These are phyloP conservation scores for Fusarium hostae DNA, from an alignment of 2,329 filamentous ascomycete genomes.

Conservation along the genomic window DNA sequence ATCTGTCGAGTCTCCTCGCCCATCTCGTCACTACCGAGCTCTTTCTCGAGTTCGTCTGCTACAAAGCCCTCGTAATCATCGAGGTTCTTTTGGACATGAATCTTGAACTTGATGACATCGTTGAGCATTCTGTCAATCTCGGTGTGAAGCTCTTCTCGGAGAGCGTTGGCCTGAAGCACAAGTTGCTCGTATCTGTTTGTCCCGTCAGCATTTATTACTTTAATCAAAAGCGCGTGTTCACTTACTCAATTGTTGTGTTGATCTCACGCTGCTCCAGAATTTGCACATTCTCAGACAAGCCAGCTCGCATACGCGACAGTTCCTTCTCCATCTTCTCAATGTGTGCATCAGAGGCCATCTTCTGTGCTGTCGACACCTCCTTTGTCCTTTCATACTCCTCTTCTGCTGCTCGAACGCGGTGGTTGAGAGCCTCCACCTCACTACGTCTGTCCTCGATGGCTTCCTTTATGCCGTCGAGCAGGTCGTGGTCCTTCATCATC, in stretches of 20 bases:
- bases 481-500: slow-evolving; percentile 94
- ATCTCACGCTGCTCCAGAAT: slow-evolving; percentile 95
- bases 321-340: slow-evolving; percentile 99
- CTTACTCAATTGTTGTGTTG: slow-evolving; percentile 94
- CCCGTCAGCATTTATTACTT: slow-evolving; percentile 19
- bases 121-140: slow-evolving; percentile 96
- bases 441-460: slow-evolving; percentile 94
- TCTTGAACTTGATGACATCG: slow-evolving; percentile 98
- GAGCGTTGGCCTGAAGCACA: slow-evolving; percentile 81
- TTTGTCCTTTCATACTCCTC: slow-evolving; percentile 95
- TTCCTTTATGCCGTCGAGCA: slow-evolving; percentile 94
- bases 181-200: slow-evolving; percentile 83
- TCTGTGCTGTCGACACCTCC: slow-evolving; percentile 85
- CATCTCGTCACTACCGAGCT: slow-evolving; percentile 73
- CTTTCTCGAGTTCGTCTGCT: slow-evolving; percentile 89
- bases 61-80: slow-evolving; percentile 97
- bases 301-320: slow-evolving; percentile 88
- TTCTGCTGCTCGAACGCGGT: slow-evolving; percentile 86
- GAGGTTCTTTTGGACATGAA: slow-evolving; percentile 91
- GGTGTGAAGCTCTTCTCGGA: slow-evolving; percentile 97
- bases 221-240: slow-evolving; percentile 34
- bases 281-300: slow-evolving; percentile 86
- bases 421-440: slow-evolving; percentile 91
- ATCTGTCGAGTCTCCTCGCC: slow-evolving; percentile 64
- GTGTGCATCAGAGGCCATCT: slow-evolving; percentile 88